Base-by-base conservation (phyloP, 192 early-diverging fungal genomes). In the Umbelopsis ramanniana region DNA sequence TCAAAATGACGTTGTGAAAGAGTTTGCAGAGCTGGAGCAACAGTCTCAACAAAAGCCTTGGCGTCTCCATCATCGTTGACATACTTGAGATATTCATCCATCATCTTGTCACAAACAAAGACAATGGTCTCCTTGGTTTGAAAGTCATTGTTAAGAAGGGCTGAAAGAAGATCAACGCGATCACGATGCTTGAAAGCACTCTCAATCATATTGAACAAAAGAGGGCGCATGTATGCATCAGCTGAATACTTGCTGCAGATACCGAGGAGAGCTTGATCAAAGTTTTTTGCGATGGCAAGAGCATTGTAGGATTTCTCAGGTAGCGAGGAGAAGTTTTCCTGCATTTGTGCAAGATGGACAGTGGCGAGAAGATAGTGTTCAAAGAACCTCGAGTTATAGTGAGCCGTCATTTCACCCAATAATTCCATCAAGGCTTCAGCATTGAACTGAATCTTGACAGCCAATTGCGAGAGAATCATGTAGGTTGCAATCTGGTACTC, bases 391-490 rank as follows among this genome's bases (percentile, higher is more conserved):
- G 78, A 71, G 38, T 71, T 52, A 70, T 67, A 52, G 54, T 75
- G 71, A 11, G 74, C 60, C 15, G 79, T 75, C 55, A 89, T 84
- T 37, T 79, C 76, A 48, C 75, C 74, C 26, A 87, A 60, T 1
- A 93, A 50, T 11, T 77, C 77, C 10, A 38, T 22, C 5, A 90
- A 50, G 12, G 86, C 83, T 12, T 88, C 83, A 2, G 47, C 54
- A 10, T 70, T 76, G 47, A 93, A 71, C 1, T 82, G 72, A 6
- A 76, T 73, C 48, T 85, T 80, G 63, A 83, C 83, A 7, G 87
- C 82, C 22, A 93, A 76, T 68, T 89, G 89, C 11, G 87, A 85
- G 45, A 93, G 70, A 52, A 90, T 85, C 89, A 93, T 91, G 54
- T 91, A 89, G 9, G 88, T 75, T 12, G 83, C 79, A 54, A 86